Evolutionary conservation across 495 filamentous ascomycete species (phyloP), one percentile per base, ranked within the genome.

Genomic region (Glarea lozoyensis): DNA sequence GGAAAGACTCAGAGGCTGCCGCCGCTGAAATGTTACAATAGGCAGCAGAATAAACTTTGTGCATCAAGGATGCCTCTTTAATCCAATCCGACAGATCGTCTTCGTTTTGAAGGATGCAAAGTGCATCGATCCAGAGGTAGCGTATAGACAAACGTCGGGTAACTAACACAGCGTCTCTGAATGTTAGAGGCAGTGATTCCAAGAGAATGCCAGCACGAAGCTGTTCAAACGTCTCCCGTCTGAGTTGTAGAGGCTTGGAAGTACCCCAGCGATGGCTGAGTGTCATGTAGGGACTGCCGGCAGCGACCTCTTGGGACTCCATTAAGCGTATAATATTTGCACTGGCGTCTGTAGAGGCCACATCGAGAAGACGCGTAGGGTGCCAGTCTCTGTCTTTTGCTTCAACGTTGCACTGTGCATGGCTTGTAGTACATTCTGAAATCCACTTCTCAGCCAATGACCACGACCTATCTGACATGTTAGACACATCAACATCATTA

Each of bases 11-110:
- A 4, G 21, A 20, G 6, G 38, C 12, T 13, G 4, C 5, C 10
- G 10, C 10, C 10, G 42, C 42, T n/a, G 29, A 2, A 18, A 44
- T 36, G 4, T 21, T 44, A 32, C 27, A 24, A 36, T 23, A 22
- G 9, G 42, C 2, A 15, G 13, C 2, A 2, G 5, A 2, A 13
- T 44, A 44, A 3, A 44, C 30, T 3, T 35, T 38, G 2, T 40
- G 22, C 54, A 57, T 57, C 17, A 18, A 13, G 12, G 19, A 20
- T 29, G 48, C 23, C 21, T 57, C 54, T 16, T 30, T 17, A 35
- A 21, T 10, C 53, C 53, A 55, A 30, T 57, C 53, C 12, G 44
- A 38, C 2, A 1, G 10, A 4, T 12, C 11, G 19, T 42, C 40
- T 13, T n/a, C n/a, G n/a, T n/a, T n/a, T n/a, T n/a, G n/a, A n/a